Conservation (phyloP, 495 filamentous ascomycete genomes). For the Amorphotheca resinae region DNA sequence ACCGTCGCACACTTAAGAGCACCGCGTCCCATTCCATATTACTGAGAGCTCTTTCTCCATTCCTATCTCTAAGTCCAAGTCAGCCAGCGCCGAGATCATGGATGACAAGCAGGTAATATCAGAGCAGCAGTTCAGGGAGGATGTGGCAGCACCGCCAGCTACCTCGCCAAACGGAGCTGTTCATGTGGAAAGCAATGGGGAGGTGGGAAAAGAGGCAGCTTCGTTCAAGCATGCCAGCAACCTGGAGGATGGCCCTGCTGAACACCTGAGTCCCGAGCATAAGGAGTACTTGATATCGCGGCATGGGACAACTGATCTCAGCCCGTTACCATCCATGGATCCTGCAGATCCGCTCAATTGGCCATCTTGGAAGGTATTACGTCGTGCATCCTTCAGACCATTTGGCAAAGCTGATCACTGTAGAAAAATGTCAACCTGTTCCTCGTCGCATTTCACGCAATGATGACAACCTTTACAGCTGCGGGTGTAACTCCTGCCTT, state of each 20-base stretch:
- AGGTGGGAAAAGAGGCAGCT: background rate
- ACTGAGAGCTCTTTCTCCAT: no score
- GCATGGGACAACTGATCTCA: conserved; percentile 42
- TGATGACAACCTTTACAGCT: conserved; percentile 44
- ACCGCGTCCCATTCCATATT: no score
- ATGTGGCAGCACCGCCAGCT: no score
- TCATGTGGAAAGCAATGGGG: background rate
- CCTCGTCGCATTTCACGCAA: conserved; percentile 42
- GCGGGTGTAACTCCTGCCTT: conserved; percentile 39
- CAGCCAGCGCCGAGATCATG: no score
- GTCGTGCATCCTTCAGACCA: background rate
- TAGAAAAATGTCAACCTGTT: conserved; percentile 43
- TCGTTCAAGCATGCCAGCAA: background rate
- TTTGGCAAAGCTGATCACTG: background rate
- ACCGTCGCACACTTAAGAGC: no score
- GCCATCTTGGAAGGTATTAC: conserved; percentile 39
- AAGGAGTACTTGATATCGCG: conserved; percentile 38
- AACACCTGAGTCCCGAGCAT: conserved; percentile 25
- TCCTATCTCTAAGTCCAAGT: no score
- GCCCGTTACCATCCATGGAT: conserved; percentile 37
- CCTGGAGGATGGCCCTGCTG: background rate
- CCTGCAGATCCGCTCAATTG: conserved; percentile 45
- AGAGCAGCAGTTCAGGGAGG: no score
- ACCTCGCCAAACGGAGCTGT: background rate
- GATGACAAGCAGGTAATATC: background rate